These are phyloP conservation scores for Adansonia rubrostipa DNA, from an alignment of 441 rosid genomes.

Conservation along the genomic window DNA sequence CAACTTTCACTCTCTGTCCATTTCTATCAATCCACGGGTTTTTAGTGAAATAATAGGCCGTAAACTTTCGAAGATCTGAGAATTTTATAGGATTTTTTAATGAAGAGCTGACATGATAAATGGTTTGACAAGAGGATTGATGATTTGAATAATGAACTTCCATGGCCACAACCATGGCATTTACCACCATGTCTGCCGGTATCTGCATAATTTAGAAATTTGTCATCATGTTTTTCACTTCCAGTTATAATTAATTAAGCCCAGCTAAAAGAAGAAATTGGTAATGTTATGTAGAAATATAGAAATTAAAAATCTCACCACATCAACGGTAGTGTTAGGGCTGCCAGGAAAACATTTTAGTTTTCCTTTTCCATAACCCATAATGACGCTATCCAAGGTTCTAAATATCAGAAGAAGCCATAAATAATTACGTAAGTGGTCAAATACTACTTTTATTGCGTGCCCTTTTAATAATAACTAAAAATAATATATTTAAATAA, in stretches of 20 bases:
- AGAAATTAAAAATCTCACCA: not conserved
- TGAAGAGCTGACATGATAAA: constrained; percentile 19
- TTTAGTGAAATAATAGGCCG: constrained; percentile 31
- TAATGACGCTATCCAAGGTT: not conserved
- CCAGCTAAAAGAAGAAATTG: not conserved
- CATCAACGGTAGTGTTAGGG: not conserved
- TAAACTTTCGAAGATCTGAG: constrained; percentile 20
- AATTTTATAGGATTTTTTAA: constrained; percentile 33
- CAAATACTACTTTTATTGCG: no score
- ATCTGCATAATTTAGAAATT: no score
- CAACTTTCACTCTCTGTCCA: constrained; percentile 34
- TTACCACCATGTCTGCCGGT: constrained; percentile 22
- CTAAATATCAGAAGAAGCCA: not conserved
- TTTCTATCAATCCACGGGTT: constrained; percentile 44
- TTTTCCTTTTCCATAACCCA: constrained; percentile 13
- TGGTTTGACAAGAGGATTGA: not conserved
- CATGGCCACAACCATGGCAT: constrained; percentile 21
- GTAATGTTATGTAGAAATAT: not conserved
- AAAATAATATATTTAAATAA: not conserved
- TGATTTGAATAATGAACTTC: not conserved
- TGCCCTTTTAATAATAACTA: no score
- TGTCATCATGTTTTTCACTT: not conserved
- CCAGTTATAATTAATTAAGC: not conserved
- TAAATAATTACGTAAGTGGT: not conserved
- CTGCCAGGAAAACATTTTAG: not conserved